Conservation (phyloP, 108 stramenopile genomes). For the Chaetoceros muelleri region DNA sequence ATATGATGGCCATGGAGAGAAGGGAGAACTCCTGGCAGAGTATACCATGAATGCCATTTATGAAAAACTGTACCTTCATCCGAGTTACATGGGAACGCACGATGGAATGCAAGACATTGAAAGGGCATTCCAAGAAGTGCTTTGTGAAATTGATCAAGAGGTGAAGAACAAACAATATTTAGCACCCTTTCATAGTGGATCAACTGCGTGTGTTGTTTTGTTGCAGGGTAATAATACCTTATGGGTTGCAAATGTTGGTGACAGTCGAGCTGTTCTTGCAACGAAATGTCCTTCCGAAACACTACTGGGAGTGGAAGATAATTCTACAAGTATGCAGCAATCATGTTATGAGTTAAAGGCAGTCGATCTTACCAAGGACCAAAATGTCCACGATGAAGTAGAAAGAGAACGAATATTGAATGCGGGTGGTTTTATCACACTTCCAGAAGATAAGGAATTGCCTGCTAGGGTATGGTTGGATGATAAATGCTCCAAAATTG, state of each 20-base stretch:
- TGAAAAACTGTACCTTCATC: constrained; percentile 44
- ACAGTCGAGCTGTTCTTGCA: constrained; percentile 87
- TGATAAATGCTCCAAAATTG: constrained; percentile 81
- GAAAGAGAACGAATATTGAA: constrained; percentile 72
- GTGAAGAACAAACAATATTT: constrained; percentile 47
- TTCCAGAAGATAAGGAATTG: constrained; percentile 83
- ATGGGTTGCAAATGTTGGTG: constrained; percentile 82
- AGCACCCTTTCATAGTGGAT: constrained; percentile 80
- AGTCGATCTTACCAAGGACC: neutral
- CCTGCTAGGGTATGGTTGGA: constrained; percentile 90
- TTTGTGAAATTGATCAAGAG: constrained; percentile 66
- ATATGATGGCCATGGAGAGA: constrained; percentile 90
- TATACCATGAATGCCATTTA: constrained; percentile 83
- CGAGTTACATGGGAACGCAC: constrained; percentile 13
- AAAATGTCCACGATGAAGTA: constrained; percentile 37
- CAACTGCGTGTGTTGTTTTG: constrained; percentile 85
- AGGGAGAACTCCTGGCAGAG: constrained; percentile 85
- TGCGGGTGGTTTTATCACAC: constrained; percentile 87
- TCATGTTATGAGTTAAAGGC: no score
- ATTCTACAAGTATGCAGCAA: neutral
- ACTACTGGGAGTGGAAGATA: neutral
- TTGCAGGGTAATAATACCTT: constrained; percentile 58
- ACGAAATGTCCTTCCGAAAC: constrained; percentile 7
- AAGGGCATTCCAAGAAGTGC: constrained; percentile 66
- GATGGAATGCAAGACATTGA: constrained; percentile 22